Percentiles rank a stretch among this genome's conserved stretches.
These are phyloP conservation scores for Zygotorulaspora florentina DNA, from an alignment of 805 yeast species.

Conservation along the genomic window DNA sequence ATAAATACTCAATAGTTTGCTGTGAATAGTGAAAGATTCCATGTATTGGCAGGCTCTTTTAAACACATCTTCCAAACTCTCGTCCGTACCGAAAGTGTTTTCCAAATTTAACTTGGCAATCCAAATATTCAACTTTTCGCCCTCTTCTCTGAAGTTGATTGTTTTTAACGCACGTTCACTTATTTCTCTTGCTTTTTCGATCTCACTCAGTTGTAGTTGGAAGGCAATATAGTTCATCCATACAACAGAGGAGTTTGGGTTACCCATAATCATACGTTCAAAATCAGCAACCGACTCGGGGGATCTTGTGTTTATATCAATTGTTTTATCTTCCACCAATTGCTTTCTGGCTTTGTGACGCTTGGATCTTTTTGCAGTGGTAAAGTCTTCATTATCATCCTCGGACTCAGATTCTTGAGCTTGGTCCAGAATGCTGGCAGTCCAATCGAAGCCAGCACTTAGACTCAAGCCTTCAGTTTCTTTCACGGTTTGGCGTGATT, in stretches of 20 bases:
- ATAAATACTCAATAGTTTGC: conserved; percentile 71
- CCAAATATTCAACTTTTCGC: conserved; percentile 92
- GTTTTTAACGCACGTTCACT: conserved; percentile 90
- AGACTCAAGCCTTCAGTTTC: conserved; percentile 62
- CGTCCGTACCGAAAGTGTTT: conserved; percentile 85
- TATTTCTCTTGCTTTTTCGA: conserved; percentile 90
- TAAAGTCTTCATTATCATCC: conserved; percentile 51
- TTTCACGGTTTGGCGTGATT: conserved; percentile 22
- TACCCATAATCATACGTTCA: conserved; percentile 86
- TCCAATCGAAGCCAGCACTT: conserved; percentile 87
- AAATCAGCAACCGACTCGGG: conserved; percentile 92
- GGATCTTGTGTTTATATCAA: conserved; percentile 72
- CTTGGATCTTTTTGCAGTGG: conserved; percentile 41
- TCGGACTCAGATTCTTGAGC: conserved; percentile 58
- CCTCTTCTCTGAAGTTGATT: conserved; percentile 85
- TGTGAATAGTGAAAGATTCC: conserved; percentile 83
- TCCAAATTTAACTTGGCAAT: conserved; percentile 92
- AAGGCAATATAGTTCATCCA: conserved; percentile 99
- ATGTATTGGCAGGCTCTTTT: conserved; percentile 82
- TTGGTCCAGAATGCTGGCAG: conserved; percentile 82
- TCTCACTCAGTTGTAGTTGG: conserved; percentile 89
- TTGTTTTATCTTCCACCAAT: conserved; percentile 73
- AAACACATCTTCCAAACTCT: conserved; percentile 73
- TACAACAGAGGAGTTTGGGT: conserved; percentile 85
- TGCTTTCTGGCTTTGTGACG: conserved; percentile 44